Evolutionary conservation across 176 grass and related monocot species (phyloP), one percentile per base, ranked within the genome.

Genomic region (Hsuehochloa calcarea): DNA sequence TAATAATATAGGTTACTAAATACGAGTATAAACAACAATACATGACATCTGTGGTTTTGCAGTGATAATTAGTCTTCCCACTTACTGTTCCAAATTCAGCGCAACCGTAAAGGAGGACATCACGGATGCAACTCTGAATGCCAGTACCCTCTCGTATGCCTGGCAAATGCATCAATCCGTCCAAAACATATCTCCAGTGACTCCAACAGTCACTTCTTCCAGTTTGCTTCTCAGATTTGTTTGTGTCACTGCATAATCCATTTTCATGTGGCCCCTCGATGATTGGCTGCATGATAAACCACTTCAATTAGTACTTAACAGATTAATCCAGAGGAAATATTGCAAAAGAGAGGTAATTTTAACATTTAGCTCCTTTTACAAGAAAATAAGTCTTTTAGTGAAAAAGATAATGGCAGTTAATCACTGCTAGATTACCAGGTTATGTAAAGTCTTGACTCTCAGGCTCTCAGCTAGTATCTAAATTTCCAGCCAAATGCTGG

Each of bases 121-220:
- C 82, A 74, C 19, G 75, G 71, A 97, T 88, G 81, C 87, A 91
- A 75, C 85, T 91, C 64, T 83, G 85, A 80, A 95, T 84, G 27
- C 90, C 95, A 88, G n/a, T 46, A 89, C 84, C 87, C 76, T 89
- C 89, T 77, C 75, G 74, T 77, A 84, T 19, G 31, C 87, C 65
- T 45, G 91, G 85, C 47, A 87, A 88, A 72, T 90, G 83, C 80
- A 89, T 80, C 80, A 91, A 59, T 70, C 78, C 45, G 15, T 95
- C 83, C 81, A 93, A 83, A 66, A 88, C 65, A 77, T 85, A 84
- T 84, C 67, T 84, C 93, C 91, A 95, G 83, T 83, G 50, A 73
- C 43, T 80, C 83, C 89, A 92, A 59, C 61, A 79, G 65, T 70
- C 65, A 90, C 65, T 70, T 87, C 27, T 90, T 67, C 77, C 84